Conservation (phyloP, 2,329 filamentous ascomycete genomes). For the Exophiala spinifera region DNA sequence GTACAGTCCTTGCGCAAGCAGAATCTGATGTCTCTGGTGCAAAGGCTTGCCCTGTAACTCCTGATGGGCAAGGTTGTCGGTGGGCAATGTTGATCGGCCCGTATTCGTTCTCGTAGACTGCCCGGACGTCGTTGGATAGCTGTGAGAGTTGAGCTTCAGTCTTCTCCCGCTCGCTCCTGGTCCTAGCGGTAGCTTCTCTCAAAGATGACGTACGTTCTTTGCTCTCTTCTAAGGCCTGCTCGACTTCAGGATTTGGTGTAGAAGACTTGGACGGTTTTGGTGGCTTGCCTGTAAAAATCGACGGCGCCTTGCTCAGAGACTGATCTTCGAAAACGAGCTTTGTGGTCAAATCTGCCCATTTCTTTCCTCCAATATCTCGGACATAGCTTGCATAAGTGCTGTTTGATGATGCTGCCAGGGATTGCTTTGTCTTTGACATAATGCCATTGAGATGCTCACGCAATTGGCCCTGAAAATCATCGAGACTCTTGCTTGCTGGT, state of each 20-base stretch:
- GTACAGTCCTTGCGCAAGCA: background rate
- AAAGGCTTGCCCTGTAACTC: background rate
- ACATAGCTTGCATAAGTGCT: conserved; percentile 21
- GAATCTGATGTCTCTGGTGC: background rate
- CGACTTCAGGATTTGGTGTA: conserved; percentile 11
- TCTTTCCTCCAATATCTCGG: background rate
- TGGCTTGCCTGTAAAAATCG: conserved; percentile 16
- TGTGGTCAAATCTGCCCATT: conserved; percentile 14
- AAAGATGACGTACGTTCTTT: conserved; percentile 4
- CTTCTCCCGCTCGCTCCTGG: conserved; percentile 6
- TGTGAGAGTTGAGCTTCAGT: conserved; percentile 14
- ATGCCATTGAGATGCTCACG: conserved; percentile 27
- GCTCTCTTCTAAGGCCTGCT: conserved; percentile 4
- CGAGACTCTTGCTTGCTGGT: conserved; percentile 5
- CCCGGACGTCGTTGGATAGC: conserved; percentile 24
- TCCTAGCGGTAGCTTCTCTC: conserved; percentile 10
- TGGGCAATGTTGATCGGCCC: conserved; percentile 23
- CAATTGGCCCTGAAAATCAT: conserved; percentile 24
- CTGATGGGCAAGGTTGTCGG: conserved; percentile 5
- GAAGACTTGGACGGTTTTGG: conserved; percentile 1
- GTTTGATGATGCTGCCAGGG: conserved; percentile 19
- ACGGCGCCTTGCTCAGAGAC: conserved; percentile 17
- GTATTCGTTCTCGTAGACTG: conserved; percentile 30
- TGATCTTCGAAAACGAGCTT: conserved; percentile 22
- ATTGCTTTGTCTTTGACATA: conserved; percentile 27